phyloP scores from a whole-genome alignment of 2,329 filamentous ascomycete genomes.

The Teratosphaeria nubilosa region DNA sequence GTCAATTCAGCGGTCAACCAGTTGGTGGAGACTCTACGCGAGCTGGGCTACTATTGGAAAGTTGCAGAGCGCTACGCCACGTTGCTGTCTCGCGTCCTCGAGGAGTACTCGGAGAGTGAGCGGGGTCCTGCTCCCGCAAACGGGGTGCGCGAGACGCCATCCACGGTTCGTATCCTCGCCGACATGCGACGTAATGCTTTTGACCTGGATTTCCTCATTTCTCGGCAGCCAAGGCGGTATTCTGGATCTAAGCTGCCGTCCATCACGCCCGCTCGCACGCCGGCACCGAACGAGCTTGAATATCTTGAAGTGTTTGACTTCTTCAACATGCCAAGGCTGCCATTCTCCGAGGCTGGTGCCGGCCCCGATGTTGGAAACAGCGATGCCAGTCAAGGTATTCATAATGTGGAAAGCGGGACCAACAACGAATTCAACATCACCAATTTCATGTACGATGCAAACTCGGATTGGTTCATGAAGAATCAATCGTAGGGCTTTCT shows the following conservation, averaged over 20 bases:
- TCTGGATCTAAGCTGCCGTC: slow-evolving; percentile 13
- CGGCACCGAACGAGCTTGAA: slow-evolving; percentile 73
- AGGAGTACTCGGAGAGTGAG: slow-evolving; percentile 75
- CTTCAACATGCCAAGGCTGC: slow-evolving; percentile 77
- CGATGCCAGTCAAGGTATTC: slow-evolving; percentile 1
- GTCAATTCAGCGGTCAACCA: slow-evolving; percentile 69
- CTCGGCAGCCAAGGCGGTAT: slow-evolving; percentile 57
- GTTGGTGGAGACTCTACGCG: slow-evolving; percentile 70
- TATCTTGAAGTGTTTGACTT: slow-evolving; percentile 91
- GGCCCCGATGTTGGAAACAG: slow-evolving; percentile 1
- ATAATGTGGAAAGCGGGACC: background rate
- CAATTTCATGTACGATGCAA: slow-evolving; percentile 66
- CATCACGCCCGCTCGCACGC: slow-evolving; percentile 31
- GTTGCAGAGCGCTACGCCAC: slow-evolving; percentile 74
- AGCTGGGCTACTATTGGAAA: slow-evolving; percentile 76
- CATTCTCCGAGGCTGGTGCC: slow-evolving; percentile 20
- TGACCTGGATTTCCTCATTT: slow-evolving; percentile 82
- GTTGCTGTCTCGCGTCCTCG: slow-evolving; percentile 70
- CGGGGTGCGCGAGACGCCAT: slow-evolving; percentile 66
- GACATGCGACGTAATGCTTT: slow-evolving; percentile 89
- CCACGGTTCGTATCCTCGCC: slow-evolving; percentile 73
- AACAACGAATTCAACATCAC: slow-evolving; percentile 65
- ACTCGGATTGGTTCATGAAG: slow-evolving; percentile 65
- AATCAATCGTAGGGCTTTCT: background rate
- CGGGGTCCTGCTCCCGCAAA: slow-evolving; percentile 44